These are phyloP conservation scores for Zygosaccharomyces siamensis DNA, from an alignment of 805 yeast species.

Conservation along the genomic window DNA sequence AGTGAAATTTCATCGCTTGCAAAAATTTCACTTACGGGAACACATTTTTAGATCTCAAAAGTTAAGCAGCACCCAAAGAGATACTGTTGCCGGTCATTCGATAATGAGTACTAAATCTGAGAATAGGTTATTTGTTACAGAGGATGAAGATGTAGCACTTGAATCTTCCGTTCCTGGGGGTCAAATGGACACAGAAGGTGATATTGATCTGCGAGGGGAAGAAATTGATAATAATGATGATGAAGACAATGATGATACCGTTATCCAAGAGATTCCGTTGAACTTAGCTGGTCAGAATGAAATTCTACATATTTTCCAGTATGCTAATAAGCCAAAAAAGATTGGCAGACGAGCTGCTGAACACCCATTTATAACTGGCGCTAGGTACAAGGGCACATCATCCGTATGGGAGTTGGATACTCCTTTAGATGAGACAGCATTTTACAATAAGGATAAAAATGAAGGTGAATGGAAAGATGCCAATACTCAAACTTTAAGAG, in stretches of 20 bases:
- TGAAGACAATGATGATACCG: conserved; percentile 50
- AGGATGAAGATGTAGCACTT: conserved; percentile 33
- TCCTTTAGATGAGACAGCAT: conserved; percentile 64
- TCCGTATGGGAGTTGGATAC: conserved; percentile 68
- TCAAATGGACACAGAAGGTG: conserved; percentile 10
- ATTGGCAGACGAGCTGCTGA: conserved; percentile 26
- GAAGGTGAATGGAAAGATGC: conserved; percentile 58
- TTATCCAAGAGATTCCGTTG: conserved; percentile 57
- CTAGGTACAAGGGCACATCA: conserved; percentile 57
- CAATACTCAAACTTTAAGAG: conserved; percentile 58
- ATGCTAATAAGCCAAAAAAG: conserved; percentile 40
- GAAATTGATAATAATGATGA: conserved; percentile 11
- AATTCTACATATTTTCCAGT: conserved; percentile 48
- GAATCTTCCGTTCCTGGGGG: conserved; percentile 13
- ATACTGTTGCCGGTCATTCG: not conserved
- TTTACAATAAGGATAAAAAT: conserved; percentile 61
- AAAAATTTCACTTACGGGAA: conserved; percentile 11
- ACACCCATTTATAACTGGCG: conserved; percentile 39
- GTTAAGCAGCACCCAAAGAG: not conserved
- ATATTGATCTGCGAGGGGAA: conserved; percentile 16
- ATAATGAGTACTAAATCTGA: conserved; percentile 12
- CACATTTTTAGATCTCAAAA: not conserved
- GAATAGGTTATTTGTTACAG: conserved; percentile 35
- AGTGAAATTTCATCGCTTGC: conserved; percentile 10
- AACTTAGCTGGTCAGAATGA: conserved; percentile 37